These are phyloP conservation scores for Trichosporon faecale DNA, from an alignment of 1,284 basidiomycete genomes.

Conservation along the genomic window DNA sequence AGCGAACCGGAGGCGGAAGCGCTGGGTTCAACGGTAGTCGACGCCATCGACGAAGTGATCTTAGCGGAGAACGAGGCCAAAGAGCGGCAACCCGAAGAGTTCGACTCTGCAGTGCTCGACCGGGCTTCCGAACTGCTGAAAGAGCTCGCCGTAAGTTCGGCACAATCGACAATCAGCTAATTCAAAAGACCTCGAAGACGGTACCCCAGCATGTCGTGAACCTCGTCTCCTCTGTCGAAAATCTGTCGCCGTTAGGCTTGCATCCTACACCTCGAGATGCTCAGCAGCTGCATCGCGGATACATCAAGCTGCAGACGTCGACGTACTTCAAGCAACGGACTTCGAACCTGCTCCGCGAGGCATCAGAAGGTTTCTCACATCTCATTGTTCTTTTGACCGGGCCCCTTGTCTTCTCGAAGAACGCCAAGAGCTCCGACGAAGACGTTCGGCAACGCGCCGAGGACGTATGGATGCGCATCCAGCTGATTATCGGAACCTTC, in stretches of 20 bases:
- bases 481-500: constrained; percentile 89
- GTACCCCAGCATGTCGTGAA: constrained; percentile 31
- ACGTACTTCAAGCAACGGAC: constrained; percentile 90
- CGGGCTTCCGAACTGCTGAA: constrained; percentile 13
- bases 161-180: neutral
- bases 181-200: constrained; percentile 10
- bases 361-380: constrained; percentile 95
- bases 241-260: constrained; percentile 30
- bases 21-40: constrained; percentile 17
- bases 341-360: constrained; percentile 94
- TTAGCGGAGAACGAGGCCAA: constrained; percentile 5
- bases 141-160: constrained; percentile 17
- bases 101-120: neutral
- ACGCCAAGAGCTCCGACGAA: constrained; percentile 16
- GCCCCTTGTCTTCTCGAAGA: constrained; percentile 54
- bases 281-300: constrained; percentile 28
- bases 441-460: constrained; percentile 60
- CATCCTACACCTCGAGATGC: constrained; percentile 37
- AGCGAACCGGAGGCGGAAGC: neutral
- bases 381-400: constrained; percentile 75
- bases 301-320: constrained; percentile 40
- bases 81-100: neutral
- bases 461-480: constrained; percentile 78
- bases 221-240: constrained; percentile 32
- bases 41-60: constrained; percentile 18